Evolutionary conservation across 2,329 filamentous ascomycete species (phyloP), one percentile per base, ranked within the genome.

Genomic region (Trichocomaceae sp.): DNA sequence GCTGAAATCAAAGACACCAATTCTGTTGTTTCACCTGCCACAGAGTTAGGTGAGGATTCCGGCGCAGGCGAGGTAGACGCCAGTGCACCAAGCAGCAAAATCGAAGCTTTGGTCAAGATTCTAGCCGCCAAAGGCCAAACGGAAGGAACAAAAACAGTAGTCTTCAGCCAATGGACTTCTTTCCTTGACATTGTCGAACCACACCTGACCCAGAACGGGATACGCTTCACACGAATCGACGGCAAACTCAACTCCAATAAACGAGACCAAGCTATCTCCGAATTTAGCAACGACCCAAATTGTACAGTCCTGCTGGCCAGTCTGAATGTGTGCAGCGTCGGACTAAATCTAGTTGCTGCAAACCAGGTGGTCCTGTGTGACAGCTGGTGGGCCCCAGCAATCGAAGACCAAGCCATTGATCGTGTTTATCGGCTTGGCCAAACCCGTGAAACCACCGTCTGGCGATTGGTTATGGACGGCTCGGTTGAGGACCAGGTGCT

Each of bases 331-430:
- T 92, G 88, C 70, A 87, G 85, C 51, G 90, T 96, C 1, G 90
- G 90, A 0, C 77, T 96, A 46, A 95, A 95, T 63, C 80, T 96
- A 12, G 88, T 91, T 0, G 84, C 88, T 0, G 90, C 90, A 0
- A 90, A 93, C 63, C 90, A 90, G 6, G 88, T 95, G 56, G 83
- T 96, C 46, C 77, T 96, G 19, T 82, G 83, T 0, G 90, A 96
- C 69, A 87, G 83, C 57, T 96, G 89, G 90, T 96, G 90, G 87
- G 90, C 90, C 1, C 90, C 90, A 0, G 90, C 90, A 0, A 93
- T 96, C 54, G 90, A 96, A 69, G 90, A 95, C 62, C 90, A 96
- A 67, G 91, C 91, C 3, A 80, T 95, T 2, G 90, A 96, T 66
- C 85, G 90, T 4, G 90, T 96, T 6, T 88, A 96, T 66, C 81